phyloP scores from a whole-genome alignment of 192 early-diverging fungal species.

The Dispira simplex region DNA sequence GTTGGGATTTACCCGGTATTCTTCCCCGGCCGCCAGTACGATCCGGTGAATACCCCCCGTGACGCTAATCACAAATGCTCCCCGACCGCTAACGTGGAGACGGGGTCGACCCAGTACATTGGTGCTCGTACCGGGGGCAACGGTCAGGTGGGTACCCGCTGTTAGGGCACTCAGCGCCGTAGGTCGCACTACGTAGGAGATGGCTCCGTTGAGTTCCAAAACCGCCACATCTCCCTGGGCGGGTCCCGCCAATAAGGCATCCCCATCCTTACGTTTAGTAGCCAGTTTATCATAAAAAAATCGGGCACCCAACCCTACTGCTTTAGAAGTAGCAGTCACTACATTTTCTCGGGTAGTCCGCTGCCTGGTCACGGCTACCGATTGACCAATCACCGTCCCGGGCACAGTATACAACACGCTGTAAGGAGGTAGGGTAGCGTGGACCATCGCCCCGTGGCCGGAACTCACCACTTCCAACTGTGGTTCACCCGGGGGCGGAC shows the following conservation, averaged over 20 bases:
- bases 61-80: not conserved
- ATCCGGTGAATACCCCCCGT: not conserved
- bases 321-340: too few species aligned
- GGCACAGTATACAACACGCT: not conserved
- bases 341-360: not conserved
- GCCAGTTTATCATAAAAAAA: not conserved
- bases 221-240: not conserved
- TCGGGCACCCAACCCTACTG: not conserved
- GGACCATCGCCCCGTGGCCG: constrained; percentile 4
- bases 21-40: not conserved
- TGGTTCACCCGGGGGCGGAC: not conserved
- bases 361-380: not conserved
- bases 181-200: not conserved
- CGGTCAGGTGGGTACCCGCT: not conserved
- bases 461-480: not conserved
- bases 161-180: not conserved
- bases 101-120: not conserved
- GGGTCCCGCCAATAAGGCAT: not conserved
- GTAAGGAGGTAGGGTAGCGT: not conserved
- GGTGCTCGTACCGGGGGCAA: not conserved
- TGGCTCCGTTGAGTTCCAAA: not conserved
- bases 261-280: not conserved
- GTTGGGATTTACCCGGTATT: not conserved
- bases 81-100: constrained; percentile 2
- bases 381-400: not conserved